Evolutionary conservation across 202 grass and related monocot genomes (phyloP).

Genomic region (Elaeis oleifera): DNA sequence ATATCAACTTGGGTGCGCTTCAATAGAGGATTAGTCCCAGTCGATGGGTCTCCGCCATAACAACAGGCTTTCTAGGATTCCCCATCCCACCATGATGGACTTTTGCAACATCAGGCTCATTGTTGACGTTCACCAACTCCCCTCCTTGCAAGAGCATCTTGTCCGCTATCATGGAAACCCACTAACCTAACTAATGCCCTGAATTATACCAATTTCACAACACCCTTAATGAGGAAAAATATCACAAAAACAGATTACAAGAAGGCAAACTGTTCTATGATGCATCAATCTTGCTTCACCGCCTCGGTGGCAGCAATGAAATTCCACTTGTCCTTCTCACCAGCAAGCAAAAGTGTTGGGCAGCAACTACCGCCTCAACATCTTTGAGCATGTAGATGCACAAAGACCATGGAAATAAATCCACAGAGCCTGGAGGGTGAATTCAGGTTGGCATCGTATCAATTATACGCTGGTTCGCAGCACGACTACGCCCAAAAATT

Average conservation of each 20-base stretch:
- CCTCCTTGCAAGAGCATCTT: constrained; percentile 97
- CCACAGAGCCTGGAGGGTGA: constrained; percentile 25
- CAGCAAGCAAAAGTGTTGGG: constrained; percentile 59
- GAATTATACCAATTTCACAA: constrained; percentile 4
- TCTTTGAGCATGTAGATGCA: constrained; percentile 77
- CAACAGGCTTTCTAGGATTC: constrained; percentile 9
- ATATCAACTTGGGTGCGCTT: too few relatives aligned
- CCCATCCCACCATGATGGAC: constrained; percentile 28
- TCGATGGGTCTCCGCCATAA: too few relatives aligned
- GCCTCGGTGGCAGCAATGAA: too few relatives aligned
- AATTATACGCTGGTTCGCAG: constrained; percentile 92
- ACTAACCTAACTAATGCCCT: constrained; percentile 76
- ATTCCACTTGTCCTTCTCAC: constrained; percentile 32
- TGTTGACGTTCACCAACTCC: constrained; percentile 53
- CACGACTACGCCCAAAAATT: constrained; percentile 54
- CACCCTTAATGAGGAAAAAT: constrained; percentile 4
- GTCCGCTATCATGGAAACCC: constrained; percentile 70
- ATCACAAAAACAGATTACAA: background rate
- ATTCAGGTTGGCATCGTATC: constrained; percentile 37
- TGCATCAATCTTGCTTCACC: constrained; percentile 52
- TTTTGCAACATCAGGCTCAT: constrained; percentile 28
- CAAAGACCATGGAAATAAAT: constrained; percentile 56
- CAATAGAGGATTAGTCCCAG: too few relatives aligned
- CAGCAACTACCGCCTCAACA: constrained; percentile 74
- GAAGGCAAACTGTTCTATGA: constrained; percentile 20